These are phyloP conservation scores for Meripilus lineatus DNA, from an alignment of 1,284 basidiomycete species.

Conservation along the genomic window DNA sequence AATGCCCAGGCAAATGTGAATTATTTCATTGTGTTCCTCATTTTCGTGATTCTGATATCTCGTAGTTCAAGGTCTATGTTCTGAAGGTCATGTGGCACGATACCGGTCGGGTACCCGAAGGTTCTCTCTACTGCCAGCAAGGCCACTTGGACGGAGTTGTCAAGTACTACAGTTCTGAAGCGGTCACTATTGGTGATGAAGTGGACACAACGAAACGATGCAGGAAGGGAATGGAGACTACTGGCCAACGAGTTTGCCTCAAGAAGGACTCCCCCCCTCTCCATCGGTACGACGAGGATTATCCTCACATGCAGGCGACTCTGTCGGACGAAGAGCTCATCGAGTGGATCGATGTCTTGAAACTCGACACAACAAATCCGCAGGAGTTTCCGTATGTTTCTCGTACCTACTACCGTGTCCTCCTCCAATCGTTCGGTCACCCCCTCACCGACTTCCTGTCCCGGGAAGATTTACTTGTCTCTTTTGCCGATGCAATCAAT, in stretches of 20 bases:
- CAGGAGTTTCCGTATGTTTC: not conserved
- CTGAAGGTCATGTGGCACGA: not conserved
- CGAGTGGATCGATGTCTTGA: not conserved
- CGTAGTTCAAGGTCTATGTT: not conserved
- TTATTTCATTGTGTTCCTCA: no score
- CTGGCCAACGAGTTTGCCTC: no score
- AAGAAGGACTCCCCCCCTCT: no score
- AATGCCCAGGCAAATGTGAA: no score
- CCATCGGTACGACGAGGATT: no score
- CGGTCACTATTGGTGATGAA: not conserved
- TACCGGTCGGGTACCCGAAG: not conserved
- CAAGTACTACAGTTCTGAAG: not conserved
- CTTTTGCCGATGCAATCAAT: not conserved
- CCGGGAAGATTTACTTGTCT: not conserved
- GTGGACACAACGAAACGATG: not conserved
- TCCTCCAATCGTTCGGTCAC: not conserved
- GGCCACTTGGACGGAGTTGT: not conserved
- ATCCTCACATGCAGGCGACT: no score
- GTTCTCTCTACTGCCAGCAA: not conserved
- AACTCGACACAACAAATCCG: not conserved
- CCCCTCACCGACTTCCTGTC: not conserved
- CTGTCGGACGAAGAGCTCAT: not conserved
- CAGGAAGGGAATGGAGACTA: not conserved
- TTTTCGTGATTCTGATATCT: no score
- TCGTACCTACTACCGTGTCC: not conserved